Conservation (phyloP, 495 filamentous ascomycete species). For the Penicillium nucicola region DNA sequence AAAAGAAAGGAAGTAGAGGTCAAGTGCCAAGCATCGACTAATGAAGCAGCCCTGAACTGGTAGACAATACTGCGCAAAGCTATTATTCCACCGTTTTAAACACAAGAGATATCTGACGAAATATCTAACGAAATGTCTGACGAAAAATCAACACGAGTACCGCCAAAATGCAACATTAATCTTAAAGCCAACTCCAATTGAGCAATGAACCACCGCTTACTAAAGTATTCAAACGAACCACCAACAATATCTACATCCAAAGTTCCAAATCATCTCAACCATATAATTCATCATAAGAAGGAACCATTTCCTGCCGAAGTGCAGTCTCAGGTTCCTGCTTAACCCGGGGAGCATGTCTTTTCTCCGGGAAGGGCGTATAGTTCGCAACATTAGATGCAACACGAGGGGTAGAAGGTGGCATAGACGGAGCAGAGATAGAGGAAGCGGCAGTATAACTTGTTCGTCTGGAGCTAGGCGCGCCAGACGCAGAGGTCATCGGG, state of each 20-base stretch:
- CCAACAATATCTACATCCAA: slow-evolving; percentile 1
- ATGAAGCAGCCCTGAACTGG: no score
- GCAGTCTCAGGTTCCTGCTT: slow-evolving; percentile 20
- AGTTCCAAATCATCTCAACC: slow-evolving; percentile 20
- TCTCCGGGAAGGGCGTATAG: slow-evolving; percentile 14
- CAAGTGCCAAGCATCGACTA: background rate
- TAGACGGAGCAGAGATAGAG: slow-evolving; percentile 26
- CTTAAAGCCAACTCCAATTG: background rate
- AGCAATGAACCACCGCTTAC: background rate
- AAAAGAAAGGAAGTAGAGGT: background rate
- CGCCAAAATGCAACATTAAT: slow-evolving; percentile 3
- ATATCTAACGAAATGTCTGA: no score
- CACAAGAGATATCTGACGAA: background rate
- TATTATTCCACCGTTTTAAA: background rate
- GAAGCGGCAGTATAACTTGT: slow-evolving; percentile 38
- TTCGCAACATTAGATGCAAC: slow-evolving; percentile 7
- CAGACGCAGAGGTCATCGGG: slow-evolving; percentile 22
- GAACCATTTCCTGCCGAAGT: slow-evolving; percentile 33
- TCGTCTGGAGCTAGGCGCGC: slow-evolving; percentile 33
- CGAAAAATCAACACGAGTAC: no score
- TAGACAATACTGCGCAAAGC: background rate
- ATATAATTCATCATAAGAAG: slow-evolving; percentile 46
- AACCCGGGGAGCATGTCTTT: slow-evolving; percentile 19
- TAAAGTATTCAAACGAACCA: background rate
- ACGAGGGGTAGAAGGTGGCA: slow-evolving; percentile 30